A percentile compares a stretch with the other conserved stretches of the same genome.
These are phyloP conservation scores for Amaranthus tricolor DNA, from an alignment of 179 eudicot species.

Conservation along the genomic window DNA sequence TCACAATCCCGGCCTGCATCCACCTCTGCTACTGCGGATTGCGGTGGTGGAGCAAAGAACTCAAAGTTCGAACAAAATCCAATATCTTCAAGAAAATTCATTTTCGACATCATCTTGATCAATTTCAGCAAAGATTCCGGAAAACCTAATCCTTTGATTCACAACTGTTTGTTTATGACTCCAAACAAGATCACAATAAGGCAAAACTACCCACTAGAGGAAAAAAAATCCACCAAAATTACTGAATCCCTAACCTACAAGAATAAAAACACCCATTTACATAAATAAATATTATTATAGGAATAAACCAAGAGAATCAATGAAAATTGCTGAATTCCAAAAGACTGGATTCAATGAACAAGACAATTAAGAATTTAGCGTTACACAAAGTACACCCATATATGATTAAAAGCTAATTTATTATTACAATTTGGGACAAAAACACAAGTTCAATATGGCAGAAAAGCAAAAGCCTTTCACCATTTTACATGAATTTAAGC, in stretches of 20 bases:
- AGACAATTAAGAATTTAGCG: slow-evolving; percentile 21
- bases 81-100: slow-evolving; percentile 31
- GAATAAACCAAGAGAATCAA: background rate
- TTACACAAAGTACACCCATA: slow-evolving; percentile 28
- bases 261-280: background rate
- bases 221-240: slow-evolving; percentile 2
- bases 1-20: slow-evolving; percentile 30
- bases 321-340: background rate
- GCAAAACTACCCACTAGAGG: background rate
- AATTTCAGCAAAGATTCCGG: background rate
- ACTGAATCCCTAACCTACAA: slow-evolving; percentile 15
- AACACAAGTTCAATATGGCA: slow-evolving; percentile 13
- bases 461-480: slow-evolving; percentile 9
- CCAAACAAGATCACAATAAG: background rate
- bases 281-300: background rate
- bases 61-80: slow-evolving; percentile 26
- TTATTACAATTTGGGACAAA: background rate
- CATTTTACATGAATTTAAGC: background rate
- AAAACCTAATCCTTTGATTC: background rate
- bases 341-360: slow-evolving; percentile 27
- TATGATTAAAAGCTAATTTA: slow-evolving; percentile 20
- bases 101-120: slow-evolving; percentile 1
- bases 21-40: slow-evolving; percentile 17
- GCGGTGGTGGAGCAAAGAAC: slow-evolving; percentile 13
- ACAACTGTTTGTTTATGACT: background rate